phyloP scores from a whole-genome alignment of 2,329 filamentous ascomycete genomes.

The Neopestalotiopsis sp. region DNA sequence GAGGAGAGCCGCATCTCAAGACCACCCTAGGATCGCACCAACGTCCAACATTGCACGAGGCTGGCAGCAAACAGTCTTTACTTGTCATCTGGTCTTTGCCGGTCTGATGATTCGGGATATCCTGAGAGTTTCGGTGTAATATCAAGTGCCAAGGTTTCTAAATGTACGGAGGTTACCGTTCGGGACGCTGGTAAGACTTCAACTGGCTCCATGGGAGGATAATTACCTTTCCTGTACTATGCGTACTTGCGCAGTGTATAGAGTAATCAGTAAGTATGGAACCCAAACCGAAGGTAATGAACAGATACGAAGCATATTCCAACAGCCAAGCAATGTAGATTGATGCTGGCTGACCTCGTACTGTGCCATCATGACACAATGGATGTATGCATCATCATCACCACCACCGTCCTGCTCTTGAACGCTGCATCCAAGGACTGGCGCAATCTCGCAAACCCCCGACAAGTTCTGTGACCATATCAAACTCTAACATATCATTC shows the following conservation, averaged over 20 bases:
- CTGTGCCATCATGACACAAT: not conserved
- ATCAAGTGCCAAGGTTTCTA: not conserved
- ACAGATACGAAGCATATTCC: not conserved
- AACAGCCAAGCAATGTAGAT: not conserved
- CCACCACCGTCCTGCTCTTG: not conserved
- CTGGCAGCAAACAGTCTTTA: conserved; percentile 1
- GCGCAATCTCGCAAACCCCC: not conserved
- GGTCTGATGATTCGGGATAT: conserved; percentile 6
- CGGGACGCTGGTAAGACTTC: not conserved
- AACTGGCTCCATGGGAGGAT: not conserved
- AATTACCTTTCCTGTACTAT: not conserved
- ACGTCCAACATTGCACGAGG: conserved; percentile 15
- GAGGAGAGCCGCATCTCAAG: conserved; percentile 14
- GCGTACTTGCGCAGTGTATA: not conserved
- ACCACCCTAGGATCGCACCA: not conserved
- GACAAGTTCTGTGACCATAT: not conserved
- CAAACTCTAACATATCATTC: not conserved
- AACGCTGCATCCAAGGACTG: not conserved
- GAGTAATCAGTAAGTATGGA: not conserved
- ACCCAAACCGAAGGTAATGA: not conserved
- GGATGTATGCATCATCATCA: too few species aligned
- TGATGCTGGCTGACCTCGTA: not conserved
- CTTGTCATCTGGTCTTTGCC: not conserved
- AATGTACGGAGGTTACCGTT: not conserved
- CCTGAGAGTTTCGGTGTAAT: not conserved